A percentile compares a stretch with the other conserved stretches of the same genome.
These are phyloP conservation scores for Phaffomyces thermotolerans DNA, from an alignment of 805 yeast species.

Conservation along the genomic window DNA sequence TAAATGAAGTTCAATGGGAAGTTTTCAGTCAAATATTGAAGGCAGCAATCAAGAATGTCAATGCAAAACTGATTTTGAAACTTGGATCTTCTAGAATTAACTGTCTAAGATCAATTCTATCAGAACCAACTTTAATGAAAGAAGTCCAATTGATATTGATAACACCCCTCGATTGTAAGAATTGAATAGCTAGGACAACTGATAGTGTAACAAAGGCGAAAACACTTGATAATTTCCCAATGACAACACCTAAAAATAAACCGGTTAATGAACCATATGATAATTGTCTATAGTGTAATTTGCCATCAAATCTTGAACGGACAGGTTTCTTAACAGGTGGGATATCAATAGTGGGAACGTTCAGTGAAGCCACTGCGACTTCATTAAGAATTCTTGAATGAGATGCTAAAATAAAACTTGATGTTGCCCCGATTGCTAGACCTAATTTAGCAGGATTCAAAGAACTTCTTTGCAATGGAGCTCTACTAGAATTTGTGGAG, in stretches of 20 bases:
- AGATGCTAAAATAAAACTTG: slow-evolving; percentile 12
- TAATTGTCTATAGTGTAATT: slow-evolving; percentile 48
- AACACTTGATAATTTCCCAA: slow-evolving; percentile 51
- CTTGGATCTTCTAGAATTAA: slow-evolving; percentile 53
- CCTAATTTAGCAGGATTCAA: slow-evolving; percentile 13
- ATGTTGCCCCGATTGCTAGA: slow-evolving; percentile 20
- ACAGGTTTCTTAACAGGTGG: slow-evolving; percentile 6
- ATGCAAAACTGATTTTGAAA: slow-evolving; percentile 50
- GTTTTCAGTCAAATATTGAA: slow-evolving; percentile 30
- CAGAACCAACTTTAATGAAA: slow-evolving; percentile 30
- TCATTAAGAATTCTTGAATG: slow-evolving; percentile 22
- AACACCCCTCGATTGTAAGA: slow-evolving; percentile 49
- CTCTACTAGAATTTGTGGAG: neutral
- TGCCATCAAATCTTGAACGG: slow-evolving; percentile 31
- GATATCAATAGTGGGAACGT: slow-evolving; percentile 1
- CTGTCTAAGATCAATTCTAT: slow-evolving; percentile 38
- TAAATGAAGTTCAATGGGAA: neutral
- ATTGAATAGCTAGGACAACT: slow-evolving; percentile 31
- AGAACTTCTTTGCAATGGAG: slow-evolving; percentile 1
- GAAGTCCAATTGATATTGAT: slow-evolving; percentile 37
- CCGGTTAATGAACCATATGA: slow-evolving; percentile 58
- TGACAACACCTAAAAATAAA: slow-evolving; percentile 45
- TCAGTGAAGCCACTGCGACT: slow-evolving; percentile 9
- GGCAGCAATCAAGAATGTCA: slow-evolving; percentile 54
- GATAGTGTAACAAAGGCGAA: slow-evolving; percentile 45